A percentile compares a stretch with the other conserved stretches of the same genome.
These are phyloP conservation scores for Irpex sp. DNA, from an alignment of 1,284 basidiomycete species.

Conservation along the genomic window DNA sequence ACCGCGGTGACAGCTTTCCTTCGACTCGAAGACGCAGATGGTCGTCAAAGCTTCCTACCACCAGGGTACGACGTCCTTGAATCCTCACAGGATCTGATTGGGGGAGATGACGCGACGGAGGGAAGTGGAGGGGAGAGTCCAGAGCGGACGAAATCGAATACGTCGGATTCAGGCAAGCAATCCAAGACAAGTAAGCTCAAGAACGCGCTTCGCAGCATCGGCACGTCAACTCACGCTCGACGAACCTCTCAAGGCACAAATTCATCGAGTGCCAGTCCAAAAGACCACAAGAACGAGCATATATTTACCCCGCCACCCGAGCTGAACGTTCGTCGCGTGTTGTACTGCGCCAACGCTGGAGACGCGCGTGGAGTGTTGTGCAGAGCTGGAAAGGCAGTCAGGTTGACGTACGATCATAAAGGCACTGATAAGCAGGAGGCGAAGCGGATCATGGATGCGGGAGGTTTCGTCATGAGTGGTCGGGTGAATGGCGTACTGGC, in stretches of 20 bases:
- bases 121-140: slow-evolving; percentile 19
- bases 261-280: background rate
- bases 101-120: slow-evolving; percentile 20
- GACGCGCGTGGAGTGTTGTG: slow-evolving; percentile 88
- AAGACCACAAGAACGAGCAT: slow-evolving; percentile 11
- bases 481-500: slow-evolving; percentile 96
- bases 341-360: slow-evolving; percentile 97
- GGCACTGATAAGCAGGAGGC: slow-evolving; percentile 96
- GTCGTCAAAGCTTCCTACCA: slow-evolving; percentile 58
- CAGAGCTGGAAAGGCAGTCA: slow-evolving; percentile 84
- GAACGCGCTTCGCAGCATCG: slow-evolving; percentile 51
- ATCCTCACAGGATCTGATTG: slow-evolving; percentile 14
- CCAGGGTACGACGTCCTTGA: slow-evolving; percentile 23
- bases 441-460: slow-evolving; percentile 95
- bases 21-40: slow-evolving; percentile 80
- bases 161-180: slow-evolving; percentile 23
- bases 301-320: slow-evolving; percentile 42
- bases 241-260: slow-evolving; percentile 8
- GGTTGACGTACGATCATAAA: slow-evolving; percentile 98
- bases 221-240: slow-evolving; percentile 26
- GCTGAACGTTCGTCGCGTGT: slow-evolving; percentile 55
- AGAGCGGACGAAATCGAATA: slow-evolving; percentile 15
- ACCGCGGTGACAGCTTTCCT: slow-evolving; percentile 98
- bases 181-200: slow-evolving; percentile 48
- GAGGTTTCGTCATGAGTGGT: slow-evolving; percentile 98